A percentile compares a stretch with the other conserved stretches of the same genome.
These are phyloP conservation scores for Phialocephala subalpina DNA, from an alignment of 2,329 filamentous ascomycete species.

Conservation along the genomic window DNA sequence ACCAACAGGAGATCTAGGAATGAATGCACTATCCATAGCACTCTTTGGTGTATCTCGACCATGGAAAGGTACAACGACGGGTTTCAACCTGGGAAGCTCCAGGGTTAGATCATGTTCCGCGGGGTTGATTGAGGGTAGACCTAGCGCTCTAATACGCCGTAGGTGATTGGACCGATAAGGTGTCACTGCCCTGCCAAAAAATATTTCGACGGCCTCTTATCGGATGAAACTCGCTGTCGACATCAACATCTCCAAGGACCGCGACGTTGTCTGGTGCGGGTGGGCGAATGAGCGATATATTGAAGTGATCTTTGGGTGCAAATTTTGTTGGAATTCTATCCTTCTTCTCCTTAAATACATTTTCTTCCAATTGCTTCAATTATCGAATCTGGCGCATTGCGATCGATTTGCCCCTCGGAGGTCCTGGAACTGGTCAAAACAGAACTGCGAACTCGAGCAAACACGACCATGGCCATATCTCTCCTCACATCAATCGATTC, in stretches of 20 bases:
- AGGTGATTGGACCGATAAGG: conserved; percentile 14
- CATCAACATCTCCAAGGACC: conserved; percentile 5
- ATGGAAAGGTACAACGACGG: too few relatives aligned
- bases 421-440: neutral
- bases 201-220: neutral
- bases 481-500: conserved; percentile 79
- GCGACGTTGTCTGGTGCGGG: neutral
- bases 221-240: conserved; percentile 4
- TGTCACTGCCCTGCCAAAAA: neutral
- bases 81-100: too few relatives aligned
- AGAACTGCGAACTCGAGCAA: neutral
- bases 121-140: neutral
- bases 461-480: conserved; percentile 44
- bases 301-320: neutral
- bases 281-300: neutral
- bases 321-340: neutral
- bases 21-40: too few relatives aligned
- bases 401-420: conserved; percentile 4
- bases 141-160: neutral
- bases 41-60: too few relatives aligned
- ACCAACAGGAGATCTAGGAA: too few relatives aligned
- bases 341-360: neutral
- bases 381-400: neutral
- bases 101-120: neutral
- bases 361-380: neutral